phyloP scores from a whole-genome alignment of 805 yeast species.

The Wickerhamiella cacticola region DNA sequence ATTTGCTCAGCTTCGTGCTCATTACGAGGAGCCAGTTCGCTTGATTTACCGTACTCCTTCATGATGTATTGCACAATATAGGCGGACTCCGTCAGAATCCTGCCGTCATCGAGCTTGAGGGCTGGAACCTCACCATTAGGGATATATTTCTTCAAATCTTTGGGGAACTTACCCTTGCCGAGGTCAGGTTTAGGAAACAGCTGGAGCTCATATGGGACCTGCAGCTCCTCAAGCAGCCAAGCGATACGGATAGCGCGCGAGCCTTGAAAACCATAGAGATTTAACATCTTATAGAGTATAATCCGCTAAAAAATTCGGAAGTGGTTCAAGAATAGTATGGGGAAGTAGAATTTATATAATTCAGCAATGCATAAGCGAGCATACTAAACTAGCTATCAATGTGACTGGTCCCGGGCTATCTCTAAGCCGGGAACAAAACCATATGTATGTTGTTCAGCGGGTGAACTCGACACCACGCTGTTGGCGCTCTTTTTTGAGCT shows the following conservation, averaged over 20 bases:
- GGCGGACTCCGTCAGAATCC: neutral
- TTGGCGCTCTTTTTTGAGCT: conserved; percentile 22
- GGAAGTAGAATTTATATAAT: neutral
- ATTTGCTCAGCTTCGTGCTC: neutral
- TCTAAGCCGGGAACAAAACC: neutral
- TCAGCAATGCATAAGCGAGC: neutral
- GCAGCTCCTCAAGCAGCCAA: conserved; percentile 5
- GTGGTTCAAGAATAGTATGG: neutral
- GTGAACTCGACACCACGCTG: conserved; percentile 25
- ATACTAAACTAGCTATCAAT: neutral
- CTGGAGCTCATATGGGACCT: conserved; percentile 3
- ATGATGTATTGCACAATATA: conserved; percentile 1
- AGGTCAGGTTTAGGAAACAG: neutral
- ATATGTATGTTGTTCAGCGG: conserved; percentile 12
- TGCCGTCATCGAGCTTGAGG: conserved; percentile 1
- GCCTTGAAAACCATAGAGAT: conserved; percentile 4
- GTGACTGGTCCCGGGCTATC: neutral
- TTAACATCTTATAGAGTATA: neutral
- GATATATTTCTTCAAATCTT: neutral
- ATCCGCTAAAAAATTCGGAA: neutral
- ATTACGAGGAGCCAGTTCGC: neutral
- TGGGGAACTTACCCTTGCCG: neutral
- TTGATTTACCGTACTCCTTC: neutral
- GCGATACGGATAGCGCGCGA: conserved; percentile 4
- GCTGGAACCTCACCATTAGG: conserved; percentile 3